These are phyloP conservation scores for Huntiella savannae DNA, from an alignment of 2,329 filamentous ascomycete genomes.

Conservation along the genomic window DNA sequence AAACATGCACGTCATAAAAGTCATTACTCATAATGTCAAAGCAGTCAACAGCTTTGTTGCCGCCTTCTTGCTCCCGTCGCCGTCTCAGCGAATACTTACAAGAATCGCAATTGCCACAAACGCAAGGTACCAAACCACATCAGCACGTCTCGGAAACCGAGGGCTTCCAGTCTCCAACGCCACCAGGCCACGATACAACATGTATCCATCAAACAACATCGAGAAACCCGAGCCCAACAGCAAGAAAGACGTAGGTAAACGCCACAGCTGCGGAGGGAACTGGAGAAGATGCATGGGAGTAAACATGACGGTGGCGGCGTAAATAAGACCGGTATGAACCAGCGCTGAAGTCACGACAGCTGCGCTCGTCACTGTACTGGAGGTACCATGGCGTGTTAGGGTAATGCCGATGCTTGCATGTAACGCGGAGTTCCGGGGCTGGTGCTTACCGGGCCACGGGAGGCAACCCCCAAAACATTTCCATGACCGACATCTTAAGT, in stretches of 20 bases:
- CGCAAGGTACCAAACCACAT: constrained; percentile 61
- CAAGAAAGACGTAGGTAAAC: constrained; percentile 24
- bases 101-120: constrained; percentile 54
- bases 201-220: constrained; percentile 57
- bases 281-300: constrained; percentile 30
- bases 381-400: constrained; percentile 5
- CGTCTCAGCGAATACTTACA: constrained; percentile 39
- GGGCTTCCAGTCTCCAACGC: constrained; percentile 53
- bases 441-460: constrained; percentile 23
- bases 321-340: constrained; percentile 36
- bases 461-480: constrained; percentile 23
- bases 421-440: constrained; percentile 20
- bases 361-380: constrained; percentile 47
- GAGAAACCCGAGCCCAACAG: constrained; percentile 22
- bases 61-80: background rate
- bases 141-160: constrained; percentile 56
- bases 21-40: background rate
- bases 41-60: constrained; percentile 12
- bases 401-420: constrained; percentile 13
- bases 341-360: constrained; percentile 41
- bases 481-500: constrained; percentile 13
- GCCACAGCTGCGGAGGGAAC: constrained; percentile 27
- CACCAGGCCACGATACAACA: constrained; percentile 56
- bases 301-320: constrained; percentile 32
- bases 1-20: constrained; percentile 7